phyloP scores from a whole-genome alignment of 495 filamentous ascomycete genomes.

The Pseudoneurospora amorphoporcata region DNA sequence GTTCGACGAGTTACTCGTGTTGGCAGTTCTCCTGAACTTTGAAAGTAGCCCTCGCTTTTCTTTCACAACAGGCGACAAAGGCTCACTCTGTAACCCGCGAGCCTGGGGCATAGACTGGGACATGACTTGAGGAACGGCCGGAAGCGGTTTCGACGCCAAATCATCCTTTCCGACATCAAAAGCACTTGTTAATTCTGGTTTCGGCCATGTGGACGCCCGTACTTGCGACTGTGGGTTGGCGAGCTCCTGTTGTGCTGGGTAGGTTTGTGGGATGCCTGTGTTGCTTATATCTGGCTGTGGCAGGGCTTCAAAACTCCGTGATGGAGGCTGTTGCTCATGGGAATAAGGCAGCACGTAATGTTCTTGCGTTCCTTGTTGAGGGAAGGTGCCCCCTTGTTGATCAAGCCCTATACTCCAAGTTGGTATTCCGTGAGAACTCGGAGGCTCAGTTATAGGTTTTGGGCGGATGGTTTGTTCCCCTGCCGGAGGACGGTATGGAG shows the following conservation, averaged over 20 bases:
- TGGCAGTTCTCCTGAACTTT: background rate
- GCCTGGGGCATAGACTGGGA: background rate
- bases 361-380: background rate
- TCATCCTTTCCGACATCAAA: background rate
- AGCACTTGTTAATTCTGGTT: background rate
- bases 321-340: background rate
- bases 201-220: background rate
- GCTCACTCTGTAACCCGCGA: background rate
- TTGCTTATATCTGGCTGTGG: background rate
- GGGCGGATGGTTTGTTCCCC: background rate
- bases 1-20: background rate
- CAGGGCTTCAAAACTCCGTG: background rate
- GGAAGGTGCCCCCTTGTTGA: background rate
- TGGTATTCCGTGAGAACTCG: background rate
- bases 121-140: background rate
- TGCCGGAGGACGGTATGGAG: background rate
- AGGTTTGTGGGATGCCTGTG: background rate
- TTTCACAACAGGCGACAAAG: background rate
- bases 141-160: background rate
- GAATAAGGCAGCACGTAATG: background rate
- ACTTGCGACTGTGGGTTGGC: background rate
- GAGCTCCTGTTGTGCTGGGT: background rate
- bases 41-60: background rate
- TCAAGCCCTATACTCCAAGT: background rate
- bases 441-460: background rate